Evolutionary conservation across 352 stramenopile genomes (phyloP), one percentile per base, ranked within the genome.

Genomic region (Labyrinthula sp.): DNA sequence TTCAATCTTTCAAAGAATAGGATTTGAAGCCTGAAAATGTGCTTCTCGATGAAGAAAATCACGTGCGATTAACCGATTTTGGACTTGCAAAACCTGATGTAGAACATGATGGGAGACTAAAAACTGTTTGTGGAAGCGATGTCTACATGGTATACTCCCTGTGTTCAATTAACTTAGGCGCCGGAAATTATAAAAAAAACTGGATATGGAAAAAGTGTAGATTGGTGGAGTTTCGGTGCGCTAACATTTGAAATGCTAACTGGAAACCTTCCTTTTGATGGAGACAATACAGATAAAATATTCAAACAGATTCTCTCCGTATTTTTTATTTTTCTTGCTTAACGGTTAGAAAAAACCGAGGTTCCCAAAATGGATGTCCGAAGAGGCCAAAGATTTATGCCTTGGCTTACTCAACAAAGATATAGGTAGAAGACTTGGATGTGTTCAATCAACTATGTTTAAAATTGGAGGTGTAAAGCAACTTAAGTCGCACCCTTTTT

Each of bases 21-120:
- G 79, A 93, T 56, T 60, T 94, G 23, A 93, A 93, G 56, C 88
- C 86, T 1, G 90, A 97, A 62, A 99, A 97, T 54, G 70, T 91
- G 38, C 61, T 90, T 9, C 63, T 72, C 61, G 69, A 60, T n/a
- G 35, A 77, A 30, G 77, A 91, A 49, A 88, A 87, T 0, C 87
- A 97, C 57, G 63, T 95, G 21, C 80, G 73, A 21, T 68, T 99
- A 40, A 96, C 88, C 7, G 90, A 99, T 66, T 97, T 99, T 75
- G 79, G 79, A 0, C 63, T 92, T 4, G 81, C 71, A 17, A 59
- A 69, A 0, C 72, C 69, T 2, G 63, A 77, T 24, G 74, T 67
- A 30, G 71, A 57, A 0, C 64, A 77, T 22, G 76, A 77, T 38
- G 57, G 49, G 12, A 73, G 74, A 3, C 75, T 76, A 9, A 76